A percentile compares a stretch with the other conserved stretches of the same genome.
phyloP scores from a whole-genome alignment of 768 basidiomycete genomes.

The Suillus weaverae region DNA sequence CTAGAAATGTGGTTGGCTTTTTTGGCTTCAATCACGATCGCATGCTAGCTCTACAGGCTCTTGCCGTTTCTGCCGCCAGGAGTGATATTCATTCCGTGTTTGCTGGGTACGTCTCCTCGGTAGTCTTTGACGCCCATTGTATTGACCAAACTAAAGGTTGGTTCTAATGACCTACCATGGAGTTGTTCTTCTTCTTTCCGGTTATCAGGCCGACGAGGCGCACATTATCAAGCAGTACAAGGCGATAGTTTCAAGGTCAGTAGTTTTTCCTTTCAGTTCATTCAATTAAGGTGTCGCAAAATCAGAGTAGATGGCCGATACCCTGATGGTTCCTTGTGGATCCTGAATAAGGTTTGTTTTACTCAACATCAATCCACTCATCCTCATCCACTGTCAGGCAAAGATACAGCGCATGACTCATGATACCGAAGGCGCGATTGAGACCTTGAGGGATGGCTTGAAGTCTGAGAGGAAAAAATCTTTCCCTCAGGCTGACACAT shows the following conservation, averaged over 20 bases:
- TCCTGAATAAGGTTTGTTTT: conserved; percentile 57
- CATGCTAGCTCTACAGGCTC: conserved; percentile 62
- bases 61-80: conserved; percentile 65
- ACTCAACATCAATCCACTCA: not conserved
- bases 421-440: conserved; percentile 65
- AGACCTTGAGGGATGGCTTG: conserved; percentile 58
- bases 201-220: conserved; percentile 74
- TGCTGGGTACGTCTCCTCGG: conserved; percentile 53
- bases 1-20: conserved; percentile 69
- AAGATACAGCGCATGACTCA: conserved; percentile 74
- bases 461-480: conserved; percentile 47
- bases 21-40: conserved; percentile 77
- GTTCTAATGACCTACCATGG: conserved; percentile 82
- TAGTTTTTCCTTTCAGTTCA: conserved; percentile 8
- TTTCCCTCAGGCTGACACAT: conserved; percentile 71
- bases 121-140: not conserved
- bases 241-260: conserved; percentile 63
- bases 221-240: conserved; percentile 63
- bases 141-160: conserved; percentile 42
- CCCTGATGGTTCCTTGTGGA: conserved; percentile 71
- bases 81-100: conserved; percentile 76
- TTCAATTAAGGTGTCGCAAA: not conserved
- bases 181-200: conserved; percentile 64
- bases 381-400: conserved; percentile 42
- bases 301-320: conserved; percentile 55